Evolutionary conservation across 371 early-diverging fungal species (phyloP).

Genomic region (Fennellomyces sp.): DNA sequence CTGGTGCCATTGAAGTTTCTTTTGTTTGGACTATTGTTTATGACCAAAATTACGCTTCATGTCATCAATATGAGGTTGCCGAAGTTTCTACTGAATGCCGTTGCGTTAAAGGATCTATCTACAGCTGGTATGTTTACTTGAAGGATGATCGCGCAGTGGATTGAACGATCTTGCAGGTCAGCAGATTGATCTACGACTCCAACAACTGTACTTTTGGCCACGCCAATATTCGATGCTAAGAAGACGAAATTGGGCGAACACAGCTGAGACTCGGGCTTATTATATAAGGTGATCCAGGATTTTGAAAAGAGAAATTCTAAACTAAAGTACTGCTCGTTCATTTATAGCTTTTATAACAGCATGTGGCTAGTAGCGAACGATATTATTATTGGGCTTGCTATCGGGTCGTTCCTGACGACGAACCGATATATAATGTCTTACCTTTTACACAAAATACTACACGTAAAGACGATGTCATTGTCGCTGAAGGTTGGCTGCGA

Average conservation of each 20-base stretch:
- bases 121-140: constrained; percentile 48
- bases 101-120: constrained; percentile 65
- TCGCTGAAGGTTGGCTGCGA: background rate
- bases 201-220: constrained; percentile 86
- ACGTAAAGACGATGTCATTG: constrained; percentile 37
- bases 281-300: constrained; percentile 68
- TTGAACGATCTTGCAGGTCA: constrained; percentile 42
- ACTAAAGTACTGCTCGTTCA: no score
- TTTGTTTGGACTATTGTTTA: constrained; percentile 41
- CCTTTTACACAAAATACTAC: constrained; percentile 53
- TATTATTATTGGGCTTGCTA: constrained; percentile 84
- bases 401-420: constrained; percentile 74
- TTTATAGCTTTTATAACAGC: constrained; percentile 91
- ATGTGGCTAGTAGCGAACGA: constrained; percentile 96
- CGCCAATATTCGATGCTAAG: constrained; percentile 71
- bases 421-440: constrained; percentile 63
- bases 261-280: constrained; percentile 73
- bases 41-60: constrained; percentile 56
- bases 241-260: constrained; percentile 65
- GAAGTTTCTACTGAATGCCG: constrained; percentile 58
- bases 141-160: background rate
- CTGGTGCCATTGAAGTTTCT: constrained; percentile 39
- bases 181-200: constrained; percentile 81
- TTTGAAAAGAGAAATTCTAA: background rate
- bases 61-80: constrained; percentile 59